Percentiles rank a stretch among this genome's conserved stretches.
Evolutionary conservation across 2,329 filamentous ascomycete genomes (phyloP).

Genomic region (Epichloe brachyelytri): DNA sequence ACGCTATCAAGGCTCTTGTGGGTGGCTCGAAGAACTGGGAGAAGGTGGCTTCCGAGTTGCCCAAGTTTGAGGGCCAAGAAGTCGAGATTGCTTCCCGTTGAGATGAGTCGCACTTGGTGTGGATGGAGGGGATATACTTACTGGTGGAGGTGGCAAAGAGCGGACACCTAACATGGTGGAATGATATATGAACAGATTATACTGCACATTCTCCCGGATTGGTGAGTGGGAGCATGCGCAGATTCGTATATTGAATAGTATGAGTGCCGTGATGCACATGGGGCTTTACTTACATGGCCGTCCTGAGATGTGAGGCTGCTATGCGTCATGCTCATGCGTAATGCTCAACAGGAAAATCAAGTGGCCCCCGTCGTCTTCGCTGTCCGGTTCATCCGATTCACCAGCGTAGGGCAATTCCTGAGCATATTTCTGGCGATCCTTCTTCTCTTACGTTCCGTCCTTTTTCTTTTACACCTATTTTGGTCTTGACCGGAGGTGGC

Average conservation of each 20-base stretch:
- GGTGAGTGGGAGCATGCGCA: not conserved
- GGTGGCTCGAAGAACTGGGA: slow-evolving; percentile 42
- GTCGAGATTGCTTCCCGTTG: slow-evolving; percentile 29
- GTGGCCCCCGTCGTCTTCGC: too few species aligned
- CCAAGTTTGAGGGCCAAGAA: slow-evolving; percentile 72
- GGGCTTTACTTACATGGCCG: not conserved
- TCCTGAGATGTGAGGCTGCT: not conserved
- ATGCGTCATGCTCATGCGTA: not conserved
- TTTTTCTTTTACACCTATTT: too few species aligned
- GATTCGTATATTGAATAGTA: not conserved
- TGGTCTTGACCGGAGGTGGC: too few species aligned
- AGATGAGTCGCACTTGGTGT: slow-evolving; percentile 1
- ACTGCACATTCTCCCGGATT: too few species aligned
- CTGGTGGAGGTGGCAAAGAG: too few species aligned
- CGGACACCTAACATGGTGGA: too few species aligned
- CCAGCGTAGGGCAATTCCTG: too few species aligned
- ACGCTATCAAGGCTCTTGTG: slow-evolving; percentile 50
- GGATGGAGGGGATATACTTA: not conserved
- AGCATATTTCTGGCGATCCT: too few species aligned
- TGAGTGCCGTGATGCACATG: not conserved
- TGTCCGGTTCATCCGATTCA: too few species aligned
- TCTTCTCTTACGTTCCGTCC: too few species aligned
- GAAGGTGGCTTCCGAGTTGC: slow-evolving; percentile 65
- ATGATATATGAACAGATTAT: too few species aligned
- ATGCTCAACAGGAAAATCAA: not conserved